Percentiles rank a stretch among this genome's conserved stretches.
Evolutionary conservation across 2,329 filamentous ascomycete genomes (phyloP).

Genomic region (Penicillium sp.): DNA sequence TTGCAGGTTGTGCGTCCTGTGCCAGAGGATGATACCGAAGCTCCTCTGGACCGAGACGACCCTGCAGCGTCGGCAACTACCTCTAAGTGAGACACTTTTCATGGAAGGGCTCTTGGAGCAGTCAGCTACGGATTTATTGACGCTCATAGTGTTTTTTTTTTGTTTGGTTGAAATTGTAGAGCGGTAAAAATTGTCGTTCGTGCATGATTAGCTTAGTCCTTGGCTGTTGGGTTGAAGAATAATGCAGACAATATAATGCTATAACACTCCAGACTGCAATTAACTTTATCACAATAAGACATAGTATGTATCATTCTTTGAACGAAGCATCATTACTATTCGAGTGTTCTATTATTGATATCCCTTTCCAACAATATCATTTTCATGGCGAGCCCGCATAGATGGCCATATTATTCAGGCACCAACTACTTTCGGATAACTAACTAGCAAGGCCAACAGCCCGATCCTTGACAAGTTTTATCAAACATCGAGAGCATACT

Average conservation of each 20-base stretch:
- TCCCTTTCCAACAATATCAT: not conserved
- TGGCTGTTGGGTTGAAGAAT: not conserved
- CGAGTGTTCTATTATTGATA: not conserved
- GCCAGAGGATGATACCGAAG: constrained; percentile 39
- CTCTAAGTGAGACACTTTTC: not conserved
- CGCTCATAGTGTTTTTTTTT: not conserved
- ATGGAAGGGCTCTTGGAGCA: constrained; percentile 25
- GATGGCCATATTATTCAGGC: not conserved
- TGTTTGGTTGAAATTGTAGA: not conserved
- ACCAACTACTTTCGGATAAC: not conserved
- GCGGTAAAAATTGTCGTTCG: not conserved
- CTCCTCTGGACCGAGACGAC: constrained; percentile 47
- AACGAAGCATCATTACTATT: not conserved
- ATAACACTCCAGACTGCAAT: too few species aligned
- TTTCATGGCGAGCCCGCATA: too few species aligned
- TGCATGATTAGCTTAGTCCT: not conserved
- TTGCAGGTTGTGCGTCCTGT: constrained; percentile 54
- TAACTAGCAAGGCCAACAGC: not conserved
- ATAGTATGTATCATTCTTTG: not conserved
- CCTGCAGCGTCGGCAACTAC: constrained; percentile 36
- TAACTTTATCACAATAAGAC: not conserved
- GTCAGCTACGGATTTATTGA: not conserved
- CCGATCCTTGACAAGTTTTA: not conserved
- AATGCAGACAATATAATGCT: not conserved
- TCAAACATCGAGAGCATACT: not conserved